Percentiles rank a stretch among this genome's conserved stretches.
Conservation (phyloP, 192 early-diverging fungal species). For the Coemansia reversa region DNA sequence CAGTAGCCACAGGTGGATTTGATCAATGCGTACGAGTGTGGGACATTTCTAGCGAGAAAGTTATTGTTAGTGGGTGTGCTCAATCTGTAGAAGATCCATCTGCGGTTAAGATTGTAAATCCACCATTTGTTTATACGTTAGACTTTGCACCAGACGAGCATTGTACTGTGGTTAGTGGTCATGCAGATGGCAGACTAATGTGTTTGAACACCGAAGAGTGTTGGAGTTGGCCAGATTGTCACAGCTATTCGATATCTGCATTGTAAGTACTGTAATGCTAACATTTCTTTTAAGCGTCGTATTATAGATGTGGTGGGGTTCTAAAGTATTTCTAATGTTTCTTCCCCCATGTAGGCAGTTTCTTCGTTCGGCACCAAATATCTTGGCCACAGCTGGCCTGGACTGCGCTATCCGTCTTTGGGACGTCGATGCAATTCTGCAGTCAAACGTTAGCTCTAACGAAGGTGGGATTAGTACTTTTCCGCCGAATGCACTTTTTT, state of each 20-base stretch:
- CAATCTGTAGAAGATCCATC: background rate
- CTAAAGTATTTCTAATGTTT: background rate
- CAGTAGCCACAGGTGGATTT: slow-evolving; percentile 40
- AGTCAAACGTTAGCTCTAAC: background rate
- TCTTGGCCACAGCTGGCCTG: slow-evolving; percentile 41
- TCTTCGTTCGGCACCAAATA: slow-evolving; percentile 28
- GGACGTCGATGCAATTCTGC: slow-evolving; percentile 26
- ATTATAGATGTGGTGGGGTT: background rate
- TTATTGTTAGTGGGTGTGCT: background rate
- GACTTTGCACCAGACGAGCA: slow-evolving; percentile 27
- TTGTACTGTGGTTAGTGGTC: slow-evolving; percentile 35
- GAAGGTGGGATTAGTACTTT: background rate
- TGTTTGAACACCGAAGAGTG: slow-evolving; percentile 11
- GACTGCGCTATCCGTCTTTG: slow-evolving; percentile 36
- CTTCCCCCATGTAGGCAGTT: slow-evolving; percentile 29
- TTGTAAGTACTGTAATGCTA: slow-evolving; percentile 16
- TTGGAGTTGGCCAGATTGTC: slow-evolving; percentile 25
- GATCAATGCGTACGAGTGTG: slow-evolving; percentile 38
- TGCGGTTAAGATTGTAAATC: slow-evolving; percentile 28
- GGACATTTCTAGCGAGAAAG: slow-evolving; percentile 38
- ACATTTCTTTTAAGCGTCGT: background rate
- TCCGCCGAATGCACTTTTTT: too few relatives aligned
- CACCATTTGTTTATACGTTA: slow-evolving; percentile 48
- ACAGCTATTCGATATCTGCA: slow-evolving; percentile 48
- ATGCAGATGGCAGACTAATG: slow-evolving; percentile 52